phyloP scores from a whole-genome alignment of 225 moss, liverwort and hornwort genomes.

The Pleurozium schreberi region DNA sequence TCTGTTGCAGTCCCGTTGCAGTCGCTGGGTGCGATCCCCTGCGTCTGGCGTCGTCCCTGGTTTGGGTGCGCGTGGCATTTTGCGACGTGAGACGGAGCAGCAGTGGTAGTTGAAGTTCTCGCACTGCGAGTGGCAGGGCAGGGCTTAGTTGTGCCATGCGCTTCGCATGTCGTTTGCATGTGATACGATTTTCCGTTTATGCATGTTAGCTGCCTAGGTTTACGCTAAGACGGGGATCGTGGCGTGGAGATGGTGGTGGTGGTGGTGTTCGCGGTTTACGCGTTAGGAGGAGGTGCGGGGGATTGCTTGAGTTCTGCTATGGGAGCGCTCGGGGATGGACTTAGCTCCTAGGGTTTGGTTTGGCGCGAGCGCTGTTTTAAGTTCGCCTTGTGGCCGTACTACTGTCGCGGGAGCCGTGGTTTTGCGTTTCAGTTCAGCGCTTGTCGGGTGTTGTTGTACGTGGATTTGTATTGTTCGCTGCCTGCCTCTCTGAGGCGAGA shows the following conservation, averaged over 20 bases:
- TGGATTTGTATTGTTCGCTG: neutral
- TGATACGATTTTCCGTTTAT: neutral
- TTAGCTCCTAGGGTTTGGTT: slow-evolving; percentile 24
- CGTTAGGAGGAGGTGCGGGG: neutral
- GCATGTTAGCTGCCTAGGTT: slow-evolving; percentile 18
- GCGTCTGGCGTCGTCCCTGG: neutral
- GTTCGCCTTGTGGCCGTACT: neutral
- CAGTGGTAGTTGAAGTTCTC: neutral
- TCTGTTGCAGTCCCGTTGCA: neutral
- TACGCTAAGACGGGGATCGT: neutral
- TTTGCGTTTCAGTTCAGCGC: neutral
- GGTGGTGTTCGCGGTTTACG: neutral
- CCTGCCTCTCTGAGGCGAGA: neutral
- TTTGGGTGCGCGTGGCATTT: neutral
- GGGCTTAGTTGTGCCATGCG: neutral
- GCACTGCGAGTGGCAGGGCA: neutral
- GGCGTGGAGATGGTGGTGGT: neutral
- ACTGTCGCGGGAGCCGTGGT: neutral
- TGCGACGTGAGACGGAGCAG: neutral
- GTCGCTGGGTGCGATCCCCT: neutral
- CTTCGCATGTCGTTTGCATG: neutral
- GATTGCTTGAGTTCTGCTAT: neutral
- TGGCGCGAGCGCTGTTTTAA: neutral
- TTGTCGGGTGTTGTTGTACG: slow-evolving; percentile 1
- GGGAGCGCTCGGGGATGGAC: neutral